These are phyloP conservation scores for Cochliopodium minus DNA, from an alignment of 208 protist genomes.

Conservation along the genomic window DNA sequence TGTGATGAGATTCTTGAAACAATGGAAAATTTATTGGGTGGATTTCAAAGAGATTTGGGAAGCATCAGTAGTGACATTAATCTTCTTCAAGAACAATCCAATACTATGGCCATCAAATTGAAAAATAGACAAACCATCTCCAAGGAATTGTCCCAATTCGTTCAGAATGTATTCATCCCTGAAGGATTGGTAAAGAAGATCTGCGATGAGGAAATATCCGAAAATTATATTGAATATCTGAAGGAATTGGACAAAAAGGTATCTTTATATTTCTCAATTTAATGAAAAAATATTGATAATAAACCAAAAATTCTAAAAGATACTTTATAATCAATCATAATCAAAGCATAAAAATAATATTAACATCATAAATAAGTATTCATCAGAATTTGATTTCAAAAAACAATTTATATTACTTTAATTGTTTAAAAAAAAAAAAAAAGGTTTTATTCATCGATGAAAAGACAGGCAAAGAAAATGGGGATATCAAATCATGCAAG, in stretches of 20 bases:
- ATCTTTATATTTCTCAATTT: too few relatives aligned
- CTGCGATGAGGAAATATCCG: background rate
- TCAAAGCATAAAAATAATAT: too few relatives aligned
- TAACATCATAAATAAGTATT: too few relatives aligned
- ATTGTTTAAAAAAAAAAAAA: too few relatives aligned
- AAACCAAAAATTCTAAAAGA: too few relatives aligned
- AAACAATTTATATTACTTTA: too few relatives aligned
- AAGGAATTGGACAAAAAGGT: background rate
- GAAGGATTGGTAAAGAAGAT: background rate
- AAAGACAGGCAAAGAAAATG: background rate
- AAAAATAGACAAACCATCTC: background rate
- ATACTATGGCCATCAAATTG: background rate
- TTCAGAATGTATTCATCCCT: background rate
- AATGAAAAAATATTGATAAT: too few relatives aligned
- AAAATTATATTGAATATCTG: background rate
- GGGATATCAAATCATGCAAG: background rate
- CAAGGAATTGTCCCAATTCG: background rate
- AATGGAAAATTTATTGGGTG: background rate
- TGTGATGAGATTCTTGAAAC: conserved; percentile 4
- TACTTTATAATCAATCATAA: too few relatives aligned
- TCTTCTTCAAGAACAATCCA: background rate
- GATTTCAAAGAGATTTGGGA: background rate
- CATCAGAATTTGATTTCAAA: too few relatives aligned
- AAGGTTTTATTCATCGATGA: background rate
- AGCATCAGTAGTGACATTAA: conserved; percentile 4